Evolutionary conservation across 2,329 filamentous ascomycete species (phyloP).

Genomic region (Fusarium keratoplasticum): DNA sequence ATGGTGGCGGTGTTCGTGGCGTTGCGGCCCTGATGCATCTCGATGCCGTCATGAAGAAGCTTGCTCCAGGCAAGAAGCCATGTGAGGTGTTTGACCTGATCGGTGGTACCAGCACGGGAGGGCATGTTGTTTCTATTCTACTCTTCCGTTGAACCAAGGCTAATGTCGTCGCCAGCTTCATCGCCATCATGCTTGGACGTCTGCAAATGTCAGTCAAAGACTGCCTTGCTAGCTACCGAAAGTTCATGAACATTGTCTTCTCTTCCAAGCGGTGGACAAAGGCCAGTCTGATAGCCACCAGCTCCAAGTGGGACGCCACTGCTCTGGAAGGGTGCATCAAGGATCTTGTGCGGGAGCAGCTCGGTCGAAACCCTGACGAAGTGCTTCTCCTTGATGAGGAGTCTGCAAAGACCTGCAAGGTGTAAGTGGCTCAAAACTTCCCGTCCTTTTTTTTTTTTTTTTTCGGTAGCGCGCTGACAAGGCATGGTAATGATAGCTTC

Average conservation of each 20-base stretch:
- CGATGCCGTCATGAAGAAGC: conserved; percentile 38
- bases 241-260: conserved; percentile 9
- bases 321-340: not conserved
- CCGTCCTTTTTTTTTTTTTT: not conserved
- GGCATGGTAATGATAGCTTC: conserved; percentile 1
- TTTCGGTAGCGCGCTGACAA: not conserved
- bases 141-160: not conserved
- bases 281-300: not conserved
- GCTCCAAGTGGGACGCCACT: not conserved
- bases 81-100: conserved; percentile 49
- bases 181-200: conserved; percentile 57
- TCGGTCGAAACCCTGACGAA: not conserved
- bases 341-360: not conserved
- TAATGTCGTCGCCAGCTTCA: conserved; percentile 16
- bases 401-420: not conserved
- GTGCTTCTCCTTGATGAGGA: not conserved
- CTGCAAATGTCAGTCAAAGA: conserved; percentile 10
- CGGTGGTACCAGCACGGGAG: conserved; percentile 46
- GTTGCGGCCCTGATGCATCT: conserved; percentile 45
- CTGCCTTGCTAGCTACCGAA: conserved; percentile 4
- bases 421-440: not conserved
- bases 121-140: conserved; percentile 23
- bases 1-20: conserved; percentile 42
- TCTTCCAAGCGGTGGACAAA: not conserved
- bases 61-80: conserved; percentile 26